Conservation (phyloP, 2,329 filamentous ascomycete genomes). For the Phialemoniopsis sp. region DNA sequence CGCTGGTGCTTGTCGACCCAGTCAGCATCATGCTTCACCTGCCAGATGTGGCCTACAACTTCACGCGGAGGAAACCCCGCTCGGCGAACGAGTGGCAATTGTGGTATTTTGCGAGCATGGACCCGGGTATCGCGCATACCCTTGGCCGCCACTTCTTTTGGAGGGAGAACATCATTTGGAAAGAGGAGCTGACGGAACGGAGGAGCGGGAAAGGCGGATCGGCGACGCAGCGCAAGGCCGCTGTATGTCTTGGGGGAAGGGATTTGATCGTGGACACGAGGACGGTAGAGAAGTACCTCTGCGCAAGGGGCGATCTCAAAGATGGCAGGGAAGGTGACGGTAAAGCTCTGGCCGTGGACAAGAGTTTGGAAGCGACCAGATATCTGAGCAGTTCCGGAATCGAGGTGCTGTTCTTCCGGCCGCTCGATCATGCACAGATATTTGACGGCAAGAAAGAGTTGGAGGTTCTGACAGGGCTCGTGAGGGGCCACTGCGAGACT, state of each 20-base stretch:
- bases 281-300: constrained; percentile 54
- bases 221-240: constrained; percentile 32
- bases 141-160: constrained; percentile 67
- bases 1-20: constrained; percentile 51
- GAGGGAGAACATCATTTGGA: constrained; percentile 68
- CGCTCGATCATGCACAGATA: constrained; percentile 60
- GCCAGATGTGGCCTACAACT: constrained; percentile 69
- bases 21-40: constrained; percentile 65
- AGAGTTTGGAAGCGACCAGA: too few species aligned
- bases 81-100: constrained; percentile 66
- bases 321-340: constrained; percentile 4
- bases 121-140: constrained; percentile 62
- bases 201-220: constrained; percentile 6
- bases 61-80: constrained; percentile 48
- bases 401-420: constrained; percentile 56
- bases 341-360: background rate
- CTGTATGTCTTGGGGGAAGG: constrained; percentile 52
- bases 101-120: constrained; percentile 66
- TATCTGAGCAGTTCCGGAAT: constrained; percentile 30
- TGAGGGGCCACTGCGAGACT: constrained; percentile 2
- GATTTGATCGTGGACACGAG: constrained; percentile 63
- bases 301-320: constrained; percentile 24
- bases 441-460: constrained; percentile 32
- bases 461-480: background rate
- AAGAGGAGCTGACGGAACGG: constrained; percentile 50